These are phyloP conservation scores for Neopestalotiopsis clavispora DNA, from an alignment of 2,329 filamentous ascomycete genomes.

Conservation along the genomic window DNA sequence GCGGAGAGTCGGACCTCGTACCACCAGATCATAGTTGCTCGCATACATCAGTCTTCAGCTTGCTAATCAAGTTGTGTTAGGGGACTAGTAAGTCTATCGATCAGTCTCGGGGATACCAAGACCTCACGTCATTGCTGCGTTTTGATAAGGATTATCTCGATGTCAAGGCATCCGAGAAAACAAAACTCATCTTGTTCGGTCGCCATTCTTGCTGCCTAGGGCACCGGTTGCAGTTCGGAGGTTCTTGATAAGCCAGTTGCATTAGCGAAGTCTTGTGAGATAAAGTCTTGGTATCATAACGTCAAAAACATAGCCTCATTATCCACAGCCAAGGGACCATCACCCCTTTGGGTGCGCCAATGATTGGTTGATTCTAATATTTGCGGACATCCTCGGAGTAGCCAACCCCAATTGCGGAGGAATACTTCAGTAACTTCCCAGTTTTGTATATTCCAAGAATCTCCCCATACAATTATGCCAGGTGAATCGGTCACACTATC, in stretches of 20 bases:
- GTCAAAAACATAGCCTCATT: neutral
- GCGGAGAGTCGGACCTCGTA: neutral
- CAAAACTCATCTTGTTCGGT: neutral
- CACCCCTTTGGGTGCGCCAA: constrained; percentile 32
- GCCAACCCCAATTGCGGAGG: constrained; percentile 48
- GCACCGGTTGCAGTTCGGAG: neutral
- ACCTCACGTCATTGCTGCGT: neutral
- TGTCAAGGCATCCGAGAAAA: neutral
- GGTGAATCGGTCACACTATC: constrained; percentile 6
- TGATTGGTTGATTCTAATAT: constrained; percentile 42
- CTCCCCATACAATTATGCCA: constrained; percentile 19
- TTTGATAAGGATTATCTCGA: neutral
- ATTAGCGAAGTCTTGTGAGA: neutral
- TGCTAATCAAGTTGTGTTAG: neutral
- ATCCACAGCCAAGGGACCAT: neutral
- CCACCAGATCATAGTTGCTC: neutral
- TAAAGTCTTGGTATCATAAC: neutral
- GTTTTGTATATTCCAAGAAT: constrained; percentile 36
- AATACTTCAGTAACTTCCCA: constrained; percentile 55
- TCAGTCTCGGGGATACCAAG: neutral
- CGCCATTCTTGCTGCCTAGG: neutral
- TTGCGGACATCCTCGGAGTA: constrained; percentile 43
- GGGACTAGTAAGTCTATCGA: neutral
- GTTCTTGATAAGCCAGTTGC: neutral
- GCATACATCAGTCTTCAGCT: neutral